Base-by-base conservation (phyloP, 495 filamentous ascomycete genomes). In the Podospora conica region DNA sequence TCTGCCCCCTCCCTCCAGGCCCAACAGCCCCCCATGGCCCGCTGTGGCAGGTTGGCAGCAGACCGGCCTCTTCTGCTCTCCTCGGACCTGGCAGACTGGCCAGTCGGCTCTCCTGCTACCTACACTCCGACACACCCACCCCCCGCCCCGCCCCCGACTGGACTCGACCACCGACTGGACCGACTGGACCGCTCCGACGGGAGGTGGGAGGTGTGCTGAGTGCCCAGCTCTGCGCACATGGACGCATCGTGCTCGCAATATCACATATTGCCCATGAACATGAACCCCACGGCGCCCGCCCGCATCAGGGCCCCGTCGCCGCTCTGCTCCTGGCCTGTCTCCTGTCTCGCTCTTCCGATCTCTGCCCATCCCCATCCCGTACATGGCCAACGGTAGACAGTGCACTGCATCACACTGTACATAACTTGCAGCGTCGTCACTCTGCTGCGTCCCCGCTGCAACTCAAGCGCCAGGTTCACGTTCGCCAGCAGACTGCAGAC, bases 1-100 rank as follows among this genome's bases (percentile, higher is more conserved):
- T 80, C 73, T 78, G 77, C 77, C 76, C 69, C 67, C 67, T 31
- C n/a, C 48, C 54, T 28, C 24, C 54, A 53, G 54, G 58, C 58
- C 55, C 54, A 60, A 28, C n/a, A 59, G 60, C 66, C 31, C 65
- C 48, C 25, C 18, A 63, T 8, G 60, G 24, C 60, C 40, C 61
- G 20, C 61, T 63, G 28, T 60, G 21, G 60, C 28, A 24, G 58
- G 58, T 61, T n/a, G n/a, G 25, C 58, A 21, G 58, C 27, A n/a
- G 20, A 60, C 9, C 4, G 15, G n/a, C 29, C 29, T 53, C 60
- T 25, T 48, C 21, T 15, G 25, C 10, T 18, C 56, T 28, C 56
- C 56, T 28, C 24, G 56, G 29, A 29, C 29, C 58, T 59, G 6
- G 54, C n/a, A 56, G 54, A 56, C 10, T 22, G 27, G 58, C 58